Conservation (phyloP, 192 early-diverging fungal genomes). For the Allomyces javanicus region DNA sequence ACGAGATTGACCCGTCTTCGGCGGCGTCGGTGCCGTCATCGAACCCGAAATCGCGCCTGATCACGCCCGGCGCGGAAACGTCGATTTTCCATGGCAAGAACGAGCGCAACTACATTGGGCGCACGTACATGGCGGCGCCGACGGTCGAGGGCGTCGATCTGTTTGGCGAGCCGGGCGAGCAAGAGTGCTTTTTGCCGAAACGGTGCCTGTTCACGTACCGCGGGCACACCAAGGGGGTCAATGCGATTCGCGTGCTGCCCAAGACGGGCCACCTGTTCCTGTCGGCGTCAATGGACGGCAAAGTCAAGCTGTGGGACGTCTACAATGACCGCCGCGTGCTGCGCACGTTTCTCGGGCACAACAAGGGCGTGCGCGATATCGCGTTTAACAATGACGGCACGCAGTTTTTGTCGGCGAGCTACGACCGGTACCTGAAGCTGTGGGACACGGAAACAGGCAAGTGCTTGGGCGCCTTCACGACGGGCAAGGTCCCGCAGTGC, state of each 20-base stretch:
- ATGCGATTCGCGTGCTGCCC: conserved; percentile 78
- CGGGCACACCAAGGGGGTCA: conserved; percentile 81
- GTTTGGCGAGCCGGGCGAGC: conserved; percentile 41
- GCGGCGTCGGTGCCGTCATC: conserved; percentile 16
- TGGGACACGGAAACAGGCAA: conserved; percentile 95
- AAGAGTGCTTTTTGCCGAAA: conserved; percentile 76
- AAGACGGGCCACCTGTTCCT: conserved; percentile 74
- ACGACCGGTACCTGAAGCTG: conserved; percentile 79
- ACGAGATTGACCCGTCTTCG: not conserved
- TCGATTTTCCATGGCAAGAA: conserved; percentile 71
- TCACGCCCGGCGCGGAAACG: conserved; percentile 43
- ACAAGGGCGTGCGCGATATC: conserved; percentile 80
- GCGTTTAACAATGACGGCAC: conserved; percentile 71
- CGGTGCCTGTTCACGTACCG: conserved; percentile 70
- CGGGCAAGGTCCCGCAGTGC: conserved; percentile 66
- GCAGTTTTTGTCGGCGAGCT: conserved; percentile 67
- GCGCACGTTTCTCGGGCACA: conserved; percentile 78
- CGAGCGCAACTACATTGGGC: conserved; percentile 75
- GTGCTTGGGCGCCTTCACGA: conserved; percentile 27
- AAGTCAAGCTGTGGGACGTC: conserved; percentile 93
- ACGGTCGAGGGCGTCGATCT: conserved; percentile 64
- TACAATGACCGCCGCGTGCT: conserved; percentile 70
- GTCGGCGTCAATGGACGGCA: conserved; percentile 79
- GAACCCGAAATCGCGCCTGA: conserved; percentile 16
- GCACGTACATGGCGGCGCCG: conserved; percentile 95